These are phyloP conservation scores for Coffea eugenioides DNA, from an alignment of 257 asterid genomes.

Conservation along the genomic window DNA sequence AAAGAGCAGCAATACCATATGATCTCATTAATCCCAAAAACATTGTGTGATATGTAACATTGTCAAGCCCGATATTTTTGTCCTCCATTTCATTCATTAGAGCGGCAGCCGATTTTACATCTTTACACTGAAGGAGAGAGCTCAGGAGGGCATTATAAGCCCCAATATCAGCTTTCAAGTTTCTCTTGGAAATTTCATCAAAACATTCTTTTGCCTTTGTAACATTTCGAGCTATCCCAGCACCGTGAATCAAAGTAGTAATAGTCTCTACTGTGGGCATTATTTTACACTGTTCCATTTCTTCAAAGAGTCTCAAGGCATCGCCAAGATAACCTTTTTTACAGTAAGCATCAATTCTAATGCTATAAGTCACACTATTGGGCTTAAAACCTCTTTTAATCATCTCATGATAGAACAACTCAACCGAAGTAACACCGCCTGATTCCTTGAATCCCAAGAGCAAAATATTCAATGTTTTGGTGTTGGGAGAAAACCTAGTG, in stretches of 20 bases:
- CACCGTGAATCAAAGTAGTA: slow-evolving; percentile 88
- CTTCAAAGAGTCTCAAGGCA: slow-evolving; percentile 75
- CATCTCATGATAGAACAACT: slow-evolving; percentile 91
- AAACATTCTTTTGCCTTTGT: slow-evolving; percentile 61
- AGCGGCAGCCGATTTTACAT: slow-evolving; percentile 50
- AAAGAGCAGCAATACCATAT: slow-evolving; percentile 47
- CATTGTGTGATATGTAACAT: slow-evolving; percentile 72
- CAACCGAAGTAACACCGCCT: slow-evolving; percentile 74
- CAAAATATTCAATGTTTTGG: slow-evolving; percentile 86
- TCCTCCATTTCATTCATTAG: slow-evolving; percentile 72
- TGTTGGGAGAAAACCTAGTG: slow-evolving; percentile 57
- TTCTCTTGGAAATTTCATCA: slow-evolving; percentile 44
- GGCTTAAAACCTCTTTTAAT: slow-evolving; percentile 81
- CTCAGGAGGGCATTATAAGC: slow-evolving; percentile 80
- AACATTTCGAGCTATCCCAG: slow-evolving; percentile 71
- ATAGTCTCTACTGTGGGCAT: slow-evolving; percentile 66
- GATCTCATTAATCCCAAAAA: slow-evolving; percentile 67
- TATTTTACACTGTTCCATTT: slow-evolving; percentile 56
- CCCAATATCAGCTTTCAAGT: slow-evolving; percentile 54
- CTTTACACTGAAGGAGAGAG: slow-evolving; percentile 57
- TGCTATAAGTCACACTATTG: slow-evolving; percentile 52
- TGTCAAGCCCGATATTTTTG: slow-evolving; percentile 50
- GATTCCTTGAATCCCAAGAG: slow-evolving; percentile 89
- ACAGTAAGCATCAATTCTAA: slow-evolving; percentile 78
- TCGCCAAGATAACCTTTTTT: slow-evolving; percentile 68